Evolutionary conservation across 106 monocot species (phyloP).

Genomic region (Dendrobium huoshanense): DNA sequence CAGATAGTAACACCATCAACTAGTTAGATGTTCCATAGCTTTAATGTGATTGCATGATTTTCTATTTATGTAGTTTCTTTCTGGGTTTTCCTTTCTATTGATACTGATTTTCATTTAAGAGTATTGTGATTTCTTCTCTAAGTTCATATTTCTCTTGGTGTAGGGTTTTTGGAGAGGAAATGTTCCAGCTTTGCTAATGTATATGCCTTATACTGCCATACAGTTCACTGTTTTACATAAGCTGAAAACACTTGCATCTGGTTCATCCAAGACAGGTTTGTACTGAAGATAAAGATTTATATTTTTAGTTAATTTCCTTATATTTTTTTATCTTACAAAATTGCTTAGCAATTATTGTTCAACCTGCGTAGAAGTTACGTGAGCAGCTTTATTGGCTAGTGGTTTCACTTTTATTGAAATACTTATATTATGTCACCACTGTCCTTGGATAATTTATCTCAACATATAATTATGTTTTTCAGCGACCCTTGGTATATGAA

Average conservation of each 20-base stretch:
- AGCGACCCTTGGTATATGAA: not conserved
- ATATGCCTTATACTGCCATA: conserved; percentile 98
- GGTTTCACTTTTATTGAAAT: not conserved
- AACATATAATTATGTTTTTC: not conserved
- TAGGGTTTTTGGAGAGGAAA: conserved; percentile 99
- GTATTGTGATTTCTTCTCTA: not conserved
- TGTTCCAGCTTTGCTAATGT: conserved; percentile 92
- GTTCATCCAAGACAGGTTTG: conserved; percentile 87
- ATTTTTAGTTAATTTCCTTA: not conserved
- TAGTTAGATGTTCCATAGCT: not conserved
- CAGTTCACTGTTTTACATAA: conserved; percentile 89
- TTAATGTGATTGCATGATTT: not conserved
- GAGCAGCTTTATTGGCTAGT: not conserved
- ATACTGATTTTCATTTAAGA: not conserved
- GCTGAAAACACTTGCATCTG: conserved; percentile 82
- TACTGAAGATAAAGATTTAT: not conserved
- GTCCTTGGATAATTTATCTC: not conserved
- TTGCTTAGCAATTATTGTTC: not conserved
- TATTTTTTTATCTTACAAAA: not conserved
- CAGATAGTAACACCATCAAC: not conserved
- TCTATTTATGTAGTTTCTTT: not conserved
- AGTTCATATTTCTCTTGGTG: conserved; percentile 6
- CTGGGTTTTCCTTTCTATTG: not conserved
- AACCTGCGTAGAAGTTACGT: not conserved
- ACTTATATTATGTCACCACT: not conserved